Evolutionary conservation across 768 basidiomycete species (phyloP).

Genomic region (Phylloporus sp.): DNA sequence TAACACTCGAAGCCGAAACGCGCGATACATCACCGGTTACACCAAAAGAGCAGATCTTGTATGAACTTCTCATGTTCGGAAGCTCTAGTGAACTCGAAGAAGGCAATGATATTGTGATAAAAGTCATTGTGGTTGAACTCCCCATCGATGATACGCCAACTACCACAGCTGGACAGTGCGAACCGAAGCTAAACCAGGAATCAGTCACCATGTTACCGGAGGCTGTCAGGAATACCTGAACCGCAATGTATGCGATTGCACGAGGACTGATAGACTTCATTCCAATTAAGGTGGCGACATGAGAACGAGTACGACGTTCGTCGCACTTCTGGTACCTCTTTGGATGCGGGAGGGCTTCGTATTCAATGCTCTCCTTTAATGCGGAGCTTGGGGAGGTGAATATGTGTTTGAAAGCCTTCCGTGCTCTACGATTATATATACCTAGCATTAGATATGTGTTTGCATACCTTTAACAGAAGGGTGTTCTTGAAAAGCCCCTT

Average conservation of each 20-base stretch:
- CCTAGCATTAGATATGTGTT: no score
- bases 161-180: neutral
- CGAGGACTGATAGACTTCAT: neutral
- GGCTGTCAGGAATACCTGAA: neutral
- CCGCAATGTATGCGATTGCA: constrained; percentile 1
- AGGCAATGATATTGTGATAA: neutral
- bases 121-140: neutral
- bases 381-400: neutral
- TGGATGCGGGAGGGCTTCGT: no score
- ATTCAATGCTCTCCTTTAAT: neutral
- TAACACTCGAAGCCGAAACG: no score
- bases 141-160: neutral
- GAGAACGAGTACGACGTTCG: neutral
- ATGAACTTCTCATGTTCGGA: neutral
- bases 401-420: neutral
- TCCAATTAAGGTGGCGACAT: neutral
- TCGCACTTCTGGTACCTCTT: neutral
- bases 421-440: no score
- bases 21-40: neutral
- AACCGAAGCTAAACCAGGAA: neutral
- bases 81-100: neutral
- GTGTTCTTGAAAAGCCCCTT: neutral
- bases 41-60: neutral
- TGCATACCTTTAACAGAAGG: neutral
- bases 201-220: neutral